phyloP scores from a whole-genome alignment of 495 filamentous ascomycete genomes.

The Thermothielavioides terrestris region DNA sequence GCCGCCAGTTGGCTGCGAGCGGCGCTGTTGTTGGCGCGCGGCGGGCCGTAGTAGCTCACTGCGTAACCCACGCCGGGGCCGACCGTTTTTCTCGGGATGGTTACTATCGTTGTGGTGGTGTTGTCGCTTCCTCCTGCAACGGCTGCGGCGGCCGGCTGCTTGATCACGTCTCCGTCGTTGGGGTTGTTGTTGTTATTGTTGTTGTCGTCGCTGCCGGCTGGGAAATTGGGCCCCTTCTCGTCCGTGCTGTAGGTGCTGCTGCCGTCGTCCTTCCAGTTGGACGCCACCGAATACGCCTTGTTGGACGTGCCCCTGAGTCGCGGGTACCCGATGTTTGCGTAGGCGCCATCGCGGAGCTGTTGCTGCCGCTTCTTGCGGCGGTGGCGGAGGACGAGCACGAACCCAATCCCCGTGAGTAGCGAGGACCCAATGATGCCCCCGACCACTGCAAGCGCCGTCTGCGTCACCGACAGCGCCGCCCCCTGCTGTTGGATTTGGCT shows the following conservation, averaged over 20 bases:
- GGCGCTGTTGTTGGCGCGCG: background rate
- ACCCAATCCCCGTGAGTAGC: slow-evolving; percentile 26
- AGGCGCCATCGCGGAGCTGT: background rate
- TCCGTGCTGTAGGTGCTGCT: slow-evolving; percentile 8
- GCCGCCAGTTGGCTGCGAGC: background rate
- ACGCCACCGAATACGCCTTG: slow-evolving; percentile 3
- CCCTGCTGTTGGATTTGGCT: slow-evolving; percentile 25
- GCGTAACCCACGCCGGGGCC: slow-evolving; percentile 1
- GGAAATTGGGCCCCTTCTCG: background rate
- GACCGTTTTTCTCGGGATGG: background rate
- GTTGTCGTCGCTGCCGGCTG: background rate
- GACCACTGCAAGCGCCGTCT: slow-evolving; percentile 32
- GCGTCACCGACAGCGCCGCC: slow-evolving; percentile 28
- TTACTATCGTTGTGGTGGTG: background rate
- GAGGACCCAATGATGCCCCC: slow-evolving; percentile 36
- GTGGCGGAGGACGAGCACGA: slow-evolving; percentile 29
- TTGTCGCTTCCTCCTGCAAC: background rate
- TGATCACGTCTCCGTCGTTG: background rate
- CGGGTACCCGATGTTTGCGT: background rate
- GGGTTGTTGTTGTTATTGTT: background rate
- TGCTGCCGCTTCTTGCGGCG: slow-evolving; percentile 18
- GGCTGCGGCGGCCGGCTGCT: background rate
- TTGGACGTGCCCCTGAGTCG: slow-evolving; percentile 1
- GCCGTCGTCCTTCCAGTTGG: background rate
- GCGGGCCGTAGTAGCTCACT: slow-evolving; percentile 13